Evolutionary conservation across 768 basidiomycete species (phyloP), one percentile per base, ranked within the genome.

Genomic region (Tylopilus cervinicoccineus): DNA sequence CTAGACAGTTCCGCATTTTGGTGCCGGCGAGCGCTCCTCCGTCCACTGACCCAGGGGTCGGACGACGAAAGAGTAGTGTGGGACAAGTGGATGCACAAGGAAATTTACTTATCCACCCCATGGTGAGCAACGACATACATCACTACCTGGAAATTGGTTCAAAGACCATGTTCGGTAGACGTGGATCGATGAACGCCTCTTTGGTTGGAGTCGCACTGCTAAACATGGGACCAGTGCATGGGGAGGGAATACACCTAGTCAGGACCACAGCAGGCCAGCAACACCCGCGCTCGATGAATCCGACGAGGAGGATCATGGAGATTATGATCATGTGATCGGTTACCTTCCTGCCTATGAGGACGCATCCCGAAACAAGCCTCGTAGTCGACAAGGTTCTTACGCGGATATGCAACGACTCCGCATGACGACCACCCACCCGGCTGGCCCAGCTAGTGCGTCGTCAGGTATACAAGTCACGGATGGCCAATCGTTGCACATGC

Each of bases 151-250:
- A 29, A 29, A 26, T 34, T 37, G 27, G 27, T 29, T 55, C 29
- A 47, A 49, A 36, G 32, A 12, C 17, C 7, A 12, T 48, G n/a
- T 17, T 24, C 34, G 40, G 23, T 61, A 81, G 73, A 84, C 86
- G 13, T 95, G 92, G 92, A 77, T 95, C 14, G 93, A 96, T 65
- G 93, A 95, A 68, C 83, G 89, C 8, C 76, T 96, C 22, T 96
- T 95, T 62, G 93, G 93, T 37, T 95, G 90, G 93, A 84, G 83
- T 65, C 76, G 80, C 45, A 89, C 85, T 56, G 78, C 88, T 2
- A 72, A 70, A 41, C 81, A 79, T 40, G 88, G 91, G n/a, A 90
- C 89, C 3, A 89, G 85, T 58, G 89, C 82, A n/a, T 93, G 91
- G 92, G 80, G 80, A 27, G 87, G 81, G 16, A 64, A 66, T 33